These are phyloP conservation scores for Panus rudis DNA, from an alignment of 768 basidiomycete species.

Conservation along the genomic window DNA sequence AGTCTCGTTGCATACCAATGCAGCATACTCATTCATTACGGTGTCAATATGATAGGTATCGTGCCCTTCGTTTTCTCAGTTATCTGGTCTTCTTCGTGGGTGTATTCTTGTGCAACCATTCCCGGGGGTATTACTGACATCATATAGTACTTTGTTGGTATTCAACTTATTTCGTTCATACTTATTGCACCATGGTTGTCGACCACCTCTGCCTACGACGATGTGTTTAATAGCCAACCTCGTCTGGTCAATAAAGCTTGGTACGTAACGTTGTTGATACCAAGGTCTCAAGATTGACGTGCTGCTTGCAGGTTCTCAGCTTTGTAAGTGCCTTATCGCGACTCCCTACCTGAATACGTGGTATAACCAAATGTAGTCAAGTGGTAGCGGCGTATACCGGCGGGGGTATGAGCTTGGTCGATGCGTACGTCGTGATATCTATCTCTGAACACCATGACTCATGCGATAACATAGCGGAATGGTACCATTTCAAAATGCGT, in stretches of 20 bases:
- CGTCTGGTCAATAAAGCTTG: slow-evolving; percentile 49
- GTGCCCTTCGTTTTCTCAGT: slow-evolving; percentile 48
- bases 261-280: slow-evolving; percentile 26
- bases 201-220: slow-evolving; percentile 37
- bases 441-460: neutral
- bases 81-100: slow-evolving; percentile 42
- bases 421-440: slow-evolving; percentile 33
- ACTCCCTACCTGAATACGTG: neutral
- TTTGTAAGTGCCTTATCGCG: slow-evolving; percentile 3
- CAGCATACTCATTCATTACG: no score
- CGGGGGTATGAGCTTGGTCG: slow-evolving; percentile 62
- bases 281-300: neutral
- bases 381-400: slow-evolving; percentile 47
- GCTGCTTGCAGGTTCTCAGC: slow-evolving; percentile 19
- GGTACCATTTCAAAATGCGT: slow-evolving; percentile 64
- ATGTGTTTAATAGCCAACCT: slow-evolving; percentile 41
- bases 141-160: slow-evolving; percentile 55
- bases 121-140: slow-evolving; percentile 21
- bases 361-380: slow-evolving; percentile 6
- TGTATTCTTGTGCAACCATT: slow-evolving; percentile 1
- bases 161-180: slow-evolving; percentile 49
- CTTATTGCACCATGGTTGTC: slow-evolving; percentile 59
- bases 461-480: slow-evolving; percentile 37
- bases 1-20: neutral
- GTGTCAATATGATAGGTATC: slow-evolving; percentile 16